These are phyloP conservation scores for Ceratobasidium theobromae DNA, from an alignment of 1,284 basidiomycete species.

Conservation along the genomic window DNA sequence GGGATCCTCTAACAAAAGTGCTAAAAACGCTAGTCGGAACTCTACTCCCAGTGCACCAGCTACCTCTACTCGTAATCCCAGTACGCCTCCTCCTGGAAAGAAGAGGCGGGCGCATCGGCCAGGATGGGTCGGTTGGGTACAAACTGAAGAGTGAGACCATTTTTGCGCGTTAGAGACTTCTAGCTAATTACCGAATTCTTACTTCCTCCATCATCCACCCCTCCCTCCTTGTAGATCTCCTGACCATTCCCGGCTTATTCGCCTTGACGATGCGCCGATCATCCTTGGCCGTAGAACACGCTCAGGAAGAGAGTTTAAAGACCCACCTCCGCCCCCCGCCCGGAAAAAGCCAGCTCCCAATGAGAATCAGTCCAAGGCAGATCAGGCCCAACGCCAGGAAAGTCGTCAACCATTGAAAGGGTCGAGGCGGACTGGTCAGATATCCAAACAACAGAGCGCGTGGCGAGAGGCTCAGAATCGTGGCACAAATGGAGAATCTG, in stretches of 20 bases:
- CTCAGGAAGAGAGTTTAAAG: slow-evolving; percentile 13
- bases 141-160: slow-evolving; percentile 15
- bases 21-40: background rate
- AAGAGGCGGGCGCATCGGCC: background rate
- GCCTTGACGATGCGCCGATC: slow-evolving; percentile 18
- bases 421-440: background rate
- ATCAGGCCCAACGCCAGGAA: background rate
- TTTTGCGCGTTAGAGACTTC: background rate
- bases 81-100: slow-evolving; percentile 7
- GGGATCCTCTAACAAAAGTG: background rate
- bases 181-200: background rate
- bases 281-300: slow-evolving; percentile 21
- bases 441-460: slow-evolving; percentile 14
- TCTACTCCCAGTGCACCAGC: background rate
- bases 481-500: background rate
- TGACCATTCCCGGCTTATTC: slow-evolving; percentile 24
- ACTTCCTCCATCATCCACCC: background rate
- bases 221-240: background rate
- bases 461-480: slow-evolving; percentile 10
- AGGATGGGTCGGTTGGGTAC: slow-evolving; percentile 23
- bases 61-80: background rate
- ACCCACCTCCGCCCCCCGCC: slow-evolving; percentile 6
- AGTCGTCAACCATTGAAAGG: background rate
- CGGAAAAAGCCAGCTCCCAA: background rate
- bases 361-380: background rate